A percentile compares a stretch with the other conserved stretches of the same genome.
These are phyloP conservation scores for Gossypium mustelinum DNA, from an alignment of 345 rosid species.

Conservation along the genomic window DNA sequence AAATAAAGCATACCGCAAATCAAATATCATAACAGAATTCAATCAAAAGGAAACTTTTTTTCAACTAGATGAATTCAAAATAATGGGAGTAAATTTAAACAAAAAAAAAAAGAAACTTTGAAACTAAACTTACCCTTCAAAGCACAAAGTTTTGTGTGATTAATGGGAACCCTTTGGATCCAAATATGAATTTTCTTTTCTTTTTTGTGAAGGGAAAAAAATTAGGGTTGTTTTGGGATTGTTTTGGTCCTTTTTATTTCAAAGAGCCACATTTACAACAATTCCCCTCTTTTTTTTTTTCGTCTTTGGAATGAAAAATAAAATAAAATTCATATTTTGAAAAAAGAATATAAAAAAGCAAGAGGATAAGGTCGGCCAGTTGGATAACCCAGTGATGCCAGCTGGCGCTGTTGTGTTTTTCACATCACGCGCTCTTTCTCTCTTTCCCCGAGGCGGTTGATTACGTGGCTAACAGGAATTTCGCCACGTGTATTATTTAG, in stretches of 20 bases:
- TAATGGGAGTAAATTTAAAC: neutral
- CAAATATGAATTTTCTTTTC: slow-evolving; percentile 8
- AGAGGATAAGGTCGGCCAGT: slow-evolving; percentile 77
- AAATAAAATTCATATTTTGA: neutral
- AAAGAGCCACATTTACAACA: slow-evolving; percentile 22
- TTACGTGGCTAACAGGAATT: slow-evolving; percentile 12
- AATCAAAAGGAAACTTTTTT: neutral
- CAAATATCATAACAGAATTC: neutral
- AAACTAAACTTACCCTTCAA: slow-evolving; percentile 28
- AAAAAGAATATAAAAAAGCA: slow-evolving; percentile 24
- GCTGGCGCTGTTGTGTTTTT: slow-evolving; percentile 38
- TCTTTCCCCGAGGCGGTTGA: neutral
- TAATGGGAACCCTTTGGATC: slow-evolving; percentile 24
- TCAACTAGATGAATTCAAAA: slow-evolving; percentile 1
- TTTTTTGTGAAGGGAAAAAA: slow-evolving; percentile 25
- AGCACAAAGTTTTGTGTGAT: slow-evolving; percentile 14
- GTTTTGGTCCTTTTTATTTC: slow-evolving; percentile 20
- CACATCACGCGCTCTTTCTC: slow-evolving; percentile 37
- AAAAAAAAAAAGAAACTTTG: neutral
- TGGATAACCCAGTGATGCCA: slow-evolving; percentile 43
- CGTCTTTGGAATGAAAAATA: neutral
- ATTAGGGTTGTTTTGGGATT: slow-evolving; percentile 40
- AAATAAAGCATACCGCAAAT: neutral
- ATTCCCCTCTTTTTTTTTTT: slow-evolving; percentile 1
- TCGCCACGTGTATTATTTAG: neutral